Base-by-base conservation (phyloP, 2,329 filamentous ascomycete species). In the Nothophoma quercina region DNA sequence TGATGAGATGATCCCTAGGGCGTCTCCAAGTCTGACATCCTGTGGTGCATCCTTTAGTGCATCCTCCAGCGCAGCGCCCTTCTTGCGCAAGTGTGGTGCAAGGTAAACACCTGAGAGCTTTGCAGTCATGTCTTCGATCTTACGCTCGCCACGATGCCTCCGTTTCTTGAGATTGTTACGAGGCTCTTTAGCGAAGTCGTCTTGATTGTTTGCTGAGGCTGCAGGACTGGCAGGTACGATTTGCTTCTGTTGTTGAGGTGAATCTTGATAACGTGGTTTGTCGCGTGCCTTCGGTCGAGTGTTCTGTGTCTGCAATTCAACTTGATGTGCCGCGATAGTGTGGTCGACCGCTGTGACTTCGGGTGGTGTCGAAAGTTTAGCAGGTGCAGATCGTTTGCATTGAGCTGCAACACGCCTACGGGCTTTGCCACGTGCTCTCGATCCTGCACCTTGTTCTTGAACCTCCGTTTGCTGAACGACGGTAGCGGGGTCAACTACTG, bases 31-130 rank as follows among this genome's bases (percentile, higher is more conserved):
- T 13, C 38, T 49, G 15, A 51, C 32, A 29, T 59, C 39, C n/a
- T n/a, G n/a, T n/a, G n/a, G n/a, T n/a, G n/a, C n/a, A 33, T n/a
- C n/a, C 30, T 50, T 57, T 7, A 35, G 19, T 16, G 18, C 16
- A n/a, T 21, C 29, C 1, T 21, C 29, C 1, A 19, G 19, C 7
- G 43, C 18, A 22, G 35, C 18, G 25, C 26, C 28, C 10, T 30
- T 45, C 42, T 60, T 64, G 40, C 66, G 68, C 30, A 66, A 5
- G 38, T 70, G 68, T 8, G 66, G 66, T 12, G 68, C 65, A 15
- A 69, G 19, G n/a, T 55, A 68, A 6, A 39, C 57, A 23, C 44
- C 40, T 7, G 51, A 22, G 7, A 40, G 43, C 8, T 29, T 22
- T 4, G 8, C 10, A 30, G 33, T 25, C 60, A 61, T 64, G 8